These are phyloP conservation scores for Boletus sp. DNA, from an alignment of 1,284 basidiomycete species.

Conservation along the genomic window DNA sequence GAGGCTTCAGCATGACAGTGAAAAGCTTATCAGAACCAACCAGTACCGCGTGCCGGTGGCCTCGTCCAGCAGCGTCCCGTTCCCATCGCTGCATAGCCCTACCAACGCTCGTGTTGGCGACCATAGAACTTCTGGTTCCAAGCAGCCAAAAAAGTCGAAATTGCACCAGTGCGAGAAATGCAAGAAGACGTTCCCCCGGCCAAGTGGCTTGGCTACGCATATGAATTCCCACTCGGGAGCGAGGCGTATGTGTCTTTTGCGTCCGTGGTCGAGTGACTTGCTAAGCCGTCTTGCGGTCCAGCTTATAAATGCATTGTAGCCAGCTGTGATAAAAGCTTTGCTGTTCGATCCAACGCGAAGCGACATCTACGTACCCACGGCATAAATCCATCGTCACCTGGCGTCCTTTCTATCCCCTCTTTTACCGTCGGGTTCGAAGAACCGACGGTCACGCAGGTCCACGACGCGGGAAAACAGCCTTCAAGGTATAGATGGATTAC, in stretches of 20 bases:
- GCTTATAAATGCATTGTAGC: conserved; percentile 49
- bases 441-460: conserved; percentile 41
- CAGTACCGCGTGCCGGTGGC: conserved; percentile 12
- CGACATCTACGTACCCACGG: conserved; percentile 57
- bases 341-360: conserved; percentile 60
- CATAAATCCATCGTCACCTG: conserved; percentile 30
- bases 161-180: conserved; percentile 53
- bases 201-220: conserved; percentile 60
- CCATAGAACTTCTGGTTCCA: conserved; percentile 11
- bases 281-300: conserved; percentile 25
- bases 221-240: conserved; percentile 65
- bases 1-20: conserved; percentile 24
- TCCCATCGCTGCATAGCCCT: conserved; percentile 11
- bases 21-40: conserved; percentile 10
- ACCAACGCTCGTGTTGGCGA: conserved; percentile 5
- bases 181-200: conserved; percentile 57
- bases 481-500: conserved; percentile 42
- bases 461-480: conserved; percentile 39
- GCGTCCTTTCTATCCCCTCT: conserved; percentile 25
- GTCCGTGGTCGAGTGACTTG: conserved; percentile 3
- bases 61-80: conserved; percentile 7
- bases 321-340: conserved; percentile 50
- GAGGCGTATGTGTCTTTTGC: conserved; percentile 45
- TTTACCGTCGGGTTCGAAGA: conserved; percentile 45
- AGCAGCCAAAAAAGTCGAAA: conserved; percentile 41